Evolutionary conservation across 2,329 filamentous ascomycete genomes (phyloP).

Genomic region (Fusarium sp.): DNA sequence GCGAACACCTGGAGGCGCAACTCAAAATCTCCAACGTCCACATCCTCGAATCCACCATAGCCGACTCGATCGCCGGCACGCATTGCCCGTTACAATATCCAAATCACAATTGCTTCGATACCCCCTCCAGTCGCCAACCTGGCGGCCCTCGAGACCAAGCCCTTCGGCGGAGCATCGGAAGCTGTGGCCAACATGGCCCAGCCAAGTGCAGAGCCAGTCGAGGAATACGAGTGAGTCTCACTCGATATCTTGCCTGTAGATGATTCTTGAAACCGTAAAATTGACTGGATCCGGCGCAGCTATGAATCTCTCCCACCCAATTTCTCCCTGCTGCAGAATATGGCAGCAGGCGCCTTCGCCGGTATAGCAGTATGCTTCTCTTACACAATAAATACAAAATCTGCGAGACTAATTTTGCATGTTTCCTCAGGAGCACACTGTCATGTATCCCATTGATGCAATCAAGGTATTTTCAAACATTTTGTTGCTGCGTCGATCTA

Average conservation of each 20-base stretch:
- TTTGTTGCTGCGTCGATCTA: slow-evolving; percentile 9
- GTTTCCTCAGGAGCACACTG: slow-evolving; percentile 84
- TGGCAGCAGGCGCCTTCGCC: slow-evolving; percentile 95
- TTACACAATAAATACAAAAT: slow-evolving; percentile 2
- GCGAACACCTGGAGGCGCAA: slow-evolving; percentile 27
- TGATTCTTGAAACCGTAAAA: background rate
- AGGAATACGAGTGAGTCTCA: slow-evolving; percentile 73
- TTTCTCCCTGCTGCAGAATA: slow-evolving; percentile 94
- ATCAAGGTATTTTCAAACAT: slow-evolving; percentile 78
- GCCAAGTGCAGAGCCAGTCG: slow-evolving; percentile 72
- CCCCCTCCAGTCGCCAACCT: slow-evolving; percentile 64
- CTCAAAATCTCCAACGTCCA: slow-evolving; percentile 10
- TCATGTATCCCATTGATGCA: slow-evolving; percentile 98
- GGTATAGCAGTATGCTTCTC: slow-evolving; percentile 83
- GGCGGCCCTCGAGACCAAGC: slow-evolving; percentile 71
- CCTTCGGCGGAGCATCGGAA: slow-evolving; percentile 73
- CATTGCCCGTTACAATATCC: slow-evolving; percentile 12
- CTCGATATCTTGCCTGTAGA: slow-evolving; percentile 3
- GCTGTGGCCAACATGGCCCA: slow-evolving; percentile 79
- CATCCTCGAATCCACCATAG: slow-evolving; percentile 8
- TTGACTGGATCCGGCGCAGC: slow-evolving; percentile 55
- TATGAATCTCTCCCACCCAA: slow-evolving; percentile 96
- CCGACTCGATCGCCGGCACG: slow-evolving; percentile 23
- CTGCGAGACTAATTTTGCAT: slow-evolving; percentile 36
- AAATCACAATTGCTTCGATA: slow-evolving; percentile 39